Evolutionary conservation across 208 protist species (phyloP), one percentile per base, ranked within the genome.

Genomic region (Wallacemonas sp.): DNA sequence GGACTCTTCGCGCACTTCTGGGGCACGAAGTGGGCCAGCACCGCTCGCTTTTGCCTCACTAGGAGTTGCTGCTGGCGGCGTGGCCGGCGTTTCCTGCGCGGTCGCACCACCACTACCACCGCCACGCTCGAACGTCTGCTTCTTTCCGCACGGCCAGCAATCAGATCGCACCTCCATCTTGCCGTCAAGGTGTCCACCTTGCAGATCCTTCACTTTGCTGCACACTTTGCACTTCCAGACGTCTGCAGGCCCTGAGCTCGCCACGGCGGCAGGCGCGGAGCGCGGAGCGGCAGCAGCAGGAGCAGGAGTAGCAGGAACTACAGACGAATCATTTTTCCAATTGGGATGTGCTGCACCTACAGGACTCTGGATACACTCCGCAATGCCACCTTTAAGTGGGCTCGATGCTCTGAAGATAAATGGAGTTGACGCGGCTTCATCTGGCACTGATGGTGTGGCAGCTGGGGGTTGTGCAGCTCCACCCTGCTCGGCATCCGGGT

Each of bases 101-200:
- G 46, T 1, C 9, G 14, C 46, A 11, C 9, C 46, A 30, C 11
- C 22, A 19, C 22, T 11, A 31, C 15, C 46, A 9, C 0, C 9
- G 49, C 34, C 33, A 9, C 36, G 62, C 30, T 58, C 24, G 69
- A 87, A 87, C 15, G 62, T 78, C 12, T 59, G 51, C 66, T 88
- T 88, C 31, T 61, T 68, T 2, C 60, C 82, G 62, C 82, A 88
- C 34, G 78, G 75, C 82, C 77, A 84, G 66, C 82, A 88, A 49
- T 88, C 82, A 17, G 70, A 77, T 24, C 82, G 73, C 24, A 88
- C 75, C 1, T 61, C 70, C 1, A 22, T 72, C 65, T 88, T 88
- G 24, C 78, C 82, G 21, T 77, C 24, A 3, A 88, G 68, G 54
- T 88, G 82, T 2, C 41, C 8, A 3, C 82, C 82, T 12, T 53